Conservation (phyloP, 2,329 filamentous ascomycete species). For the Leptographium wingfieldii region DNA sequence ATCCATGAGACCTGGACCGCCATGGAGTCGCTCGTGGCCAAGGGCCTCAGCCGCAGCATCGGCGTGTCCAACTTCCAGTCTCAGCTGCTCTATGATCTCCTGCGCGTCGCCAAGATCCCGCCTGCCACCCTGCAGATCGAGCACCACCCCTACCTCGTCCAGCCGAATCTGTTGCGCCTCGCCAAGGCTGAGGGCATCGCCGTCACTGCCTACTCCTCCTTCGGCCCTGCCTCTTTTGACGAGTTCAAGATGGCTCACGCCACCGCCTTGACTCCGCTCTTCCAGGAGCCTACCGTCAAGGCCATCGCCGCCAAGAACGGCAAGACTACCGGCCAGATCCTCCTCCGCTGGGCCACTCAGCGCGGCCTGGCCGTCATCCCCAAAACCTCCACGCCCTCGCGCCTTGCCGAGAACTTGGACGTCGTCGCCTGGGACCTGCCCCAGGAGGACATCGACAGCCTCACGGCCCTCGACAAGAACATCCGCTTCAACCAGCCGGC, state of each 20-base stretch:
- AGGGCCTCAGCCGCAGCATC: constrained; percentile 58
- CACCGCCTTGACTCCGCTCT: constrained; percentile 43
- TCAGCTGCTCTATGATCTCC: constrained; percentile 63
- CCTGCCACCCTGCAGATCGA: constrained; percentile 77
- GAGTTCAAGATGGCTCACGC: constrained; percentile 64
- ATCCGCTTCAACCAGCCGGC: constrained; percentile 49
- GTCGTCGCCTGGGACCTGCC: constrained; percentile 41
- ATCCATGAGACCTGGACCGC: constrained; percentile 75
- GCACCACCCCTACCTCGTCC: constrained; percentile 80
- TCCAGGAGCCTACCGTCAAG: constrained; percentile 54
- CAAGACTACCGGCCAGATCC: constrained; percentile 67
- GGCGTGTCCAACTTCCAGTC: constrained; percentile 77
- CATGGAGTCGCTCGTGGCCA: constrained; percentile 62
- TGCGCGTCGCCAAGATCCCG: constrained; percentile 62
- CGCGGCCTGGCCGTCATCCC: constrained; percentile 68
- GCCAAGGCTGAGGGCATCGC: constrained; percentile 57
- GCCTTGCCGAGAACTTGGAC: constrained; percentile 43
- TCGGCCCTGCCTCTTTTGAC: constrained; percentile 66
- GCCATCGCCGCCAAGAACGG: constrained; percentile 54
- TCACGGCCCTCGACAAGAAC: constrained; percentile 37
- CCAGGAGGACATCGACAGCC: constrained; percentile 41
- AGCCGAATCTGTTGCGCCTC: constrained; percentile 56
- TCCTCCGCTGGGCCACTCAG: constrained; percentile 82
- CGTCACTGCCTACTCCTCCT: constrained; percentile 75
- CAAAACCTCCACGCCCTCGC: constrained; percentile 41